Percentiles rank a stretch among this genome's conserved stretches.
Evolutionary conservation across 2,329 filamentous ascomycete genomes (phyloP).

Genomic region (Xylariaceae sp.): DNA sequence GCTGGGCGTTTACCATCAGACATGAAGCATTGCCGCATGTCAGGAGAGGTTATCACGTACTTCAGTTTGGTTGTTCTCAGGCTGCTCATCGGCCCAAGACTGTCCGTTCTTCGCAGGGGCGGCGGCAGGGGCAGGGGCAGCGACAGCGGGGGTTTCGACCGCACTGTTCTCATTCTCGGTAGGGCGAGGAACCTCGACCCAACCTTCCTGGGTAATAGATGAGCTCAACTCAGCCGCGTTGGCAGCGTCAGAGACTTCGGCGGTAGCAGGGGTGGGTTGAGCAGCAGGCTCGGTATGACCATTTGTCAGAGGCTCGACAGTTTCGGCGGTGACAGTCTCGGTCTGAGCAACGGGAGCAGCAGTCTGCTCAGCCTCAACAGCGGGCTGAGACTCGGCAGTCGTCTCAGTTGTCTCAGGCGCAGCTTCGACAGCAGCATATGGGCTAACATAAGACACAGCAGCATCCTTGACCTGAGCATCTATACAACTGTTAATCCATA

Average conservation of each 20-base stretch:
- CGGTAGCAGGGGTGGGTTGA: slow-evolving; percentile 42
- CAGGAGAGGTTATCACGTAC: slow-evolving; percentile 31
- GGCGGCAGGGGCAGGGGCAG: no score
- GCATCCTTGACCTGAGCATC: slow-evolving; percentile 55
- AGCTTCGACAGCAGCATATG: slow-evolving; percentile 31
- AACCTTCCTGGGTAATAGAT: slow-evolving; percentile 55
- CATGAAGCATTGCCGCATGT: background rate
- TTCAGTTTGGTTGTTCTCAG: slow-evolving; percentile 43
- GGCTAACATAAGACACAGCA: slow-evolving; percentile 46
- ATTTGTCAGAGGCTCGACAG: slow-evolving; percentile 38
- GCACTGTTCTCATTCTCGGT: slow-evolving; percentile 67
- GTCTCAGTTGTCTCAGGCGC: slow-evolving; percentile 30
- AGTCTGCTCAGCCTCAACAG: slow-evolving; percentile 57
- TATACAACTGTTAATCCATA: slow-evolving; percentile 32
- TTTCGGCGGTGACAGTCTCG: slow-evolving; percentile 54
- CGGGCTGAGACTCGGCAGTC: slow-evolving; percentile 30
- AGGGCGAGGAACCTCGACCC: slow-evolving; percentile 69
- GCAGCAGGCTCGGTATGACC: slow-evolving; percentile 38
- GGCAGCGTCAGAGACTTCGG: slow-evolving; percentile 48
- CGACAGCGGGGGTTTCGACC: slow-evolving; percentile 52
- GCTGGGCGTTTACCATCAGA: background rate
- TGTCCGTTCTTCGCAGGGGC: slow-evolving; percentile 46
- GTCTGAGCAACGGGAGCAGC: slow-evolving; percentile 61
- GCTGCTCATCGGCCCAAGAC: slow-evolving; percentile 79
- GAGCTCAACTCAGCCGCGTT: slow-evolving; percentile 51